Evolutionary conservation across 306 rosid genomes (phyloP).

Genomic region (Carpinus fangiana): DNA sequence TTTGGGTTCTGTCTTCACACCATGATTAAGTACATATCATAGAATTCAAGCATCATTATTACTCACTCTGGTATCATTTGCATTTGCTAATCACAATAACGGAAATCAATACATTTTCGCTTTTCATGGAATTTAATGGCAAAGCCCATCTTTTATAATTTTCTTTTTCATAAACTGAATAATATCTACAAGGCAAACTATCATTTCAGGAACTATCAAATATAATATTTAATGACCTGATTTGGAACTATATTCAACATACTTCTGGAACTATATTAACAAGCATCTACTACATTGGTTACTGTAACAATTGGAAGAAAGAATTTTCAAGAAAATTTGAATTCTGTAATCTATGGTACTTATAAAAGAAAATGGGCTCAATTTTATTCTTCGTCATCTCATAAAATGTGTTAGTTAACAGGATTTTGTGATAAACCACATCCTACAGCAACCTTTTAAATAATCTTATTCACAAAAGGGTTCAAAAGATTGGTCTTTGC

Average conservation of each 20-base stretch:
- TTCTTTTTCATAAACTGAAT: neutral
- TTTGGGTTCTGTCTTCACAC: neutral
- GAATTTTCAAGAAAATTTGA: neutral
- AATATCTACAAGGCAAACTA: neutral
- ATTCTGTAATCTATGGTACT: neutral
- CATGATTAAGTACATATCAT: neutral
- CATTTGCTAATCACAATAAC: neutral
- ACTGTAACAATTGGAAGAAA: neutral
- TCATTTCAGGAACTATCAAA: neutral
- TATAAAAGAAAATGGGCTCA: neutral
- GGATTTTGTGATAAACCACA: neutral
- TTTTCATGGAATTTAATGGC: neutral
- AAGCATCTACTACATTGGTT: neutral
- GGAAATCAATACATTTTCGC: neutral
- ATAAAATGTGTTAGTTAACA: neutral
- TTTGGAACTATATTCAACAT: neutral
- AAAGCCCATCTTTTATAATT: neutral
- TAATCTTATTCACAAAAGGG: neutral
- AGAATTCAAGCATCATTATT: neutral
- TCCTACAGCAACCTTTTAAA: neutral
- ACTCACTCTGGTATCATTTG: neutral
- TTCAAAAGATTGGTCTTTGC: neutral
- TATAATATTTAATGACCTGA: neutral
- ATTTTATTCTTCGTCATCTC: neutral
- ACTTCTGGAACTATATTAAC: neutral